Base-by-base conservation (phyloP, 208 protist genomes). In the Leishmania amazonensis region DNA sequence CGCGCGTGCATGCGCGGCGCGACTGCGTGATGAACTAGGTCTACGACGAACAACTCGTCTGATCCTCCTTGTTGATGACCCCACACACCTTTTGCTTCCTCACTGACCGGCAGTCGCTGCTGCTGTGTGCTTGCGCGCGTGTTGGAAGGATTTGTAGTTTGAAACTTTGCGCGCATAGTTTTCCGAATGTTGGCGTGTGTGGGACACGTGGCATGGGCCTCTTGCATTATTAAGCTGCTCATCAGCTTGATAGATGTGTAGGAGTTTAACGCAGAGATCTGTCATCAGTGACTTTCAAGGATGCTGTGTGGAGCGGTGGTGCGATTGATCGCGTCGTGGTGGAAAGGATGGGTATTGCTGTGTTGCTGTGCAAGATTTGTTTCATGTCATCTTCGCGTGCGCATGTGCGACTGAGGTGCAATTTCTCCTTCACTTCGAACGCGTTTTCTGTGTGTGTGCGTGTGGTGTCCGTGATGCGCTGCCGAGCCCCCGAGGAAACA, bases 41-140 rank as follows among this genome's bases (percentile, higher is more conserved):
- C 49, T 83, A 83, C 80, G 80, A 83, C 80, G 62, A 79, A 83
- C 80, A 83, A 83, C 80, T 83, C 80, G 80, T 75, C 80, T 83
- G 80, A 83, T 28, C 47, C 49, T 47, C 75, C 49, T 60, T 78
- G 54, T 75, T 83, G 80, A 83, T 68, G 80, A 83, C 42, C 53
- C 21, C 60, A 78, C 53, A 83, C 65, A 72, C 68, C 80, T 83
- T 83, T 83, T 83, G 80, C 80, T 83, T 83, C 80, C 80, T 83
- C 80, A 83, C 80, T 83, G 80, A 83, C 65, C n/a, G 54, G 53
- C 80, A 42, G 80, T 60, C 80, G 19, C 40, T 3, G 70, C 70
- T 31, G 70, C 40, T 21, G 54, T 28, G 21, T 21, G 53, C 31
- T 17, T 79, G 76, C 57, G 47, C 60, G 60, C n/a, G 60, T 65